Evolutionary conservation across 2,329 filamentous ascomycete genomes (phyloP).

Genomic region (Knufia petricola): DNA sequence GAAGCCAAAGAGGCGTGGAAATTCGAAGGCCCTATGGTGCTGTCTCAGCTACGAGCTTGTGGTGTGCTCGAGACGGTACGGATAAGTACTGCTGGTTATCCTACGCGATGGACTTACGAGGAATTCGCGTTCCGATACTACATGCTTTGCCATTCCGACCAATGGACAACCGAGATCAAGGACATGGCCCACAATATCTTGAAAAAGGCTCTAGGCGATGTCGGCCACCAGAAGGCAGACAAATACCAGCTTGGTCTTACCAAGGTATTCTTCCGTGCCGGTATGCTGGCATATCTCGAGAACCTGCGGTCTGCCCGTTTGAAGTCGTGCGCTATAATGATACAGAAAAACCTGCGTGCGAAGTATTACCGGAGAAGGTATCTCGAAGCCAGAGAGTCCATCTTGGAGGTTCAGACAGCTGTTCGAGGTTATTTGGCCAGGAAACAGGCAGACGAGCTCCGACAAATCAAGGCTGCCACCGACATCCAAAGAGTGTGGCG

Average conservation of each 20-base stretch:
- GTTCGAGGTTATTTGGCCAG: conserved; percentile 70
- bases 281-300: conserved; percentile 96
- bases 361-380: conserved; percentile 93
- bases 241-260: conserved; percentile 97
- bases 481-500: conserved; percentile 94
- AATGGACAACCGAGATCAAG: conserved; percentile 90
- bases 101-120: conserved; percentile 96
- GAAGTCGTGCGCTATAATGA: conserved; percentile 92
- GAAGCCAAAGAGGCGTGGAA: conserved; percentile 95
- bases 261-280: conserved; percentile 98
- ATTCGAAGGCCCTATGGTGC: conserved; percentile 96
- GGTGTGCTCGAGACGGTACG: conserved; percentile 97
- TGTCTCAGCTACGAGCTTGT: conserved; percentile 92
- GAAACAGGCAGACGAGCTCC: conserved; percentile 66
- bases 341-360: conserved; percentile 93
- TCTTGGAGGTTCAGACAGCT: conserved; percentile 70
- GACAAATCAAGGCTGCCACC: conserved; percentile 76
- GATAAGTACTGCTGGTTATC: conserved; percentile 95
- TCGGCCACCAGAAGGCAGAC: conserved; percentile 64
- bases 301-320: conserved; percentile 82
- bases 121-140: conserved; percentile 97
- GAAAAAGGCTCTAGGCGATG: conserved; percentile 73
- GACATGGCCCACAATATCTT: conserved; percentile 91
- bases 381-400: conserved; percentile 71
- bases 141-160: conserved; percentile 81